Base-by-base conservation (phyloP, 2,329 filamentous ascomycete species). In the Scedosporium dehoogii region DNA sequence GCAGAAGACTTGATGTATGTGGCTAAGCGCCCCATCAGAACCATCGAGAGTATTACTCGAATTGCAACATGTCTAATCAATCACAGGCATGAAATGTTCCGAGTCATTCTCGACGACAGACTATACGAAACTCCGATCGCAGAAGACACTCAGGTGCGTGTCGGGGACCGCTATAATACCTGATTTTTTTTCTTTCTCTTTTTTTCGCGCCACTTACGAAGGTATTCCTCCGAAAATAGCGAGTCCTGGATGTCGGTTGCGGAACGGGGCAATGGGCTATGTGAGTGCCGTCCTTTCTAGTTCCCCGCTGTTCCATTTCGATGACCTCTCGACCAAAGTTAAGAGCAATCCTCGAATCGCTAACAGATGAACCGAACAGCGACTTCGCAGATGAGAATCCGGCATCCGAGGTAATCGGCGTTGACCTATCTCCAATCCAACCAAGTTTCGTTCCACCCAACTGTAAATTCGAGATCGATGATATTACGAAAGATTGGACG, bases 381-480 rank as follows among this genome's bases (percentile, higher is more conserved):
- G 68, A 68, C 7, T 65, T 87, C 74, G 81, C 81, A 66, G 79
- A 82, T 65, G 68, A 76, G 64, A 76, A 73, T 64, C 72, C 75
- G 3, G 64, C 65, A 2, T 69, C 73, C 1, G 64, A 67, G 6
- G 72, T 78, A 9, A 68, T 75, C 16, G 83, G 83, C 14, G 76
- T 82, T 6, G 83, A 86, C 68, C 75, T 86, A 2, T 83, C 80
- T 10, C 82, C 83, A 1, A 84, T 85, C 51, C 83, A 86, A 67
- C 82, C 82, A 2, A 75, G 75, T 38, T 81, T 79, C 73, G 79
- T 86, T 4, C 84, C 85, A 1, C 75, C 78, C 38, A 89, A 89
- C 67, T 83, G 86, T 64, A 78, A 81, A 63, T 89, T 89, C 67
- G 78, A 86, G 62, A 79, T 89, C 44, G 86, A 89, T 69, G 85